Percentiles rank a stretch among this genome's conserved stretches.
phyloP scores from a whole-genome alignment of 73 alveolate genomes.

The Durusdinium trenchii region DNA sequence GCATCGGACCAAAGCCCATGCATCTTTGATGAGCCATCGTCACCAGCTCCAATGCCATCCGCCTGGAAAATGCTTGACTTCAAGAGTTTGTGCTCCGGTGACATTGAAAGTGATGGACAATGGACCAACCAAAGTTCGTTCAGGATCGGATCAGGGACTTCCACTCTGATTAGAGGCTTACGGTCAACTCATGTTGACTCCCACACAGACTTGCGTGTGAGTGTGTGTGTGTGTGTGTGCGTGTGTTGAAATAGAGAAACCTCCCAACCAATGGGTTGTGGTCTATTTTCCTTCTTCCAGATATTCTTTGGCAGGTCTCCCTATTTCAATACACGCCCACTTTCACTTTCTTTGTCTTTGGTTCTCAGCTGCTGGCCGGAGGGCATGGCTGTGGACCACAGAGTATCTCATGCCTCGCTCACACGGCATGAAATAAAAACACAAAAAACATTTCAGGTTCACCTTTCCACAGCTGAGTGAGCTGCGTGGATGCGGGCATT shows the following conservation, averaged over 20 bases:
- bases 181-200: too few species aligned
- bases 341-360: not conserved
- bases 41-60: constrained; percentile 84
- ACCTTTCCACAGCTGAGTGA: too few species aligned
- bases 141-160: too few species aligned
- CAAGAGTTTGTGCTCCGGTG: not conserved
- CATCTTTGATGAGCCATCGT: constrained; percentile 77
- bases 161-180: too few species aligned
- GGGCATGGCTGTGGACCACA: constrained; percentile 93
- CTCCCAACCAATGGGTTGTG: too few species aligned
- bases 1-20: constrained; percentile 87
- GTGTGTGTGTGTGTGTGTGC: too few species aligned
- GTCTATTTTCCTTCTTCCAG: too few species aligned
- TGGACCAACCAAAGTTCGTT: too few species aligned
- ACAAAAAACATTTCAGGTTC: not conserved
- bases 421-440: not conserved
- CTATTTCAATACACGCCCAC: not conserved
- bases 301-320: too few species aligned
- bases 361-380: not conserved
- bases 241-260: too few species aligned
- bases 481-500: not conserved
- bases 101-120: not conserved
- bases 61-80: not conserved
- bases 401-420: constrained; percentile 48
- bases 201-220: too few species aligned